Evolutionary conservation across 768 basidiomycete genomes (phyloP), one percentile per base, ranked within the genome.

Genomic region (Lactarius psammicola): DNA sequence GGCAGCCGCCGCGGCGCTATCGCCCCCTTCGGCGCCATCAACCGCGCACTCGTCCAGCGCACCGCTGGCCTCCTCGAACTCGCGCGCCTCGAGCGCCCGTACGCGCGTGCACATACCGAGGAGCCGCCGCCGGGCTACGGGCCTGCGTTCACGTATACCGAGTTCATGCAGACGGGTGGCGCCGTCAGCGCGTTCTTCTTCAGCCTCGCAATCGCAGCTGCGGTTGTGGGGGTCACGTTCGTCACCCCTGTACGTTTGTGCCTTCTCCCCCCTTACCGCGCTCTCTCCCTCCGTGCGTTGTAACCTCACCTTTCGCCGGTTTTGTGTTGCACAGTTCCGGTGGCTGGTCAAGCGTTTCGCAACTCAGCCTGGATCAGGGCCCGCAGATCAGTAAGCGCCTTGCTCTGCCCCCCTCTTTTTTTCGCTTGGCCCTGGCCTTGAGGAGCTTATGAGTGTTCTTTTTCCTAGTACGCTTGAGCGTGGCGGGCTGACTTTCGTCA

Each of bases 101-200:
- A 58, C 62, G 70, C 58, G 58, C 68, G 9, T 3, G 9, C 44
- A 9, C 1, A 38, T 15, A 4, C n/a, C 7, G n/a, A 68, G 18
- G 51, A 36, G 1, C 58, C 75, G 17, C 9, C 15, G 23, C 46
- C 26, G 20, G 9, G 31, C 34, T 95, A 95, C 71, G 95, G 92
- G 6, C 78, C 85, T 0, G 72, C 82, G 2, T 94, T 97, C 79
- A 78, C 78, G 54, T 96, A 95, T 74, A 85, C 87, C 59, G 94
- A 95, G 74, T 89, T 89, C 64, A 23, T 83, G 68, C 77, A 75
- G 4, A 79, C 77, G 57, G 72, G 76, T 4, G 79, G 77, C 38
- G 74, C 72, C 28, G 5, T 85, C 4, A 71, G 77, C n/a, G 79
- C 84, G 15, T 54, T 81, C 6, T 15, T 81, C 2, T 62, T 80